Percentiles rank a stretch among this genome's conserved stretches.
phyloP scores from a whole-genome alignment of 352 stramenopile species.

The Globisporangium cylindrosporum region DNA sequence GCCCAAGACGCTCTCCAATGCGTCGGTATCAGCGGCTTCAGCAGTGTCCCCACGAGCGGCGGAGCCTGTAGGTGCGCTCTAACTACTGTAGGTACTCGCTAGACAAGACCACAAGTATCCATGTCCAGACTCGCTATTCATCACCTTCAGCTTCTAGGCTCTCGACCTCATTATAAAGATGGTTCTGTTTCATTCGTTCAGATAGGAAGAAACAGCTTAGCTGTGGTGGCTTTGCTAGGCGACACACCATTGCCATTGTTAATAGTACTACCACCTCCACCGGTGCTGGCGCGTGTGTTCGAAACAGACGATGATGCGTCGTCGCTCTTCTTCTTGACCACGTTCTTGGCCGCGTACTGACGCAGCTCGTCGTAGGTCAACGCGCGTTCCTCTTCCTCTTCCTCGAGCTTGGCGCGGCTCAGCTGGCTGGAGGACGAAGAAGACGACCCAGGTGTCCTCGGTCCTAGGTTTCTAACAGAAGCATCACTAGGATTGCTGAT shows the following conservation, averaged over 20 bases:
- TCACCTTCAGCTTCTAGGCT: not conserved
- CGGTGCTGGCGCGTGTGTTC: not conserved
- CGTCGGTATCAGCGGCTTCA: not conserved
- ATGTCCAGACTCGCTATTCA: not conserved
- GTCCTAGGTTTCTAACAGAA: not conserved
- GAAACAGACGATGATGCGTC: slow-evolving; percentile 2
- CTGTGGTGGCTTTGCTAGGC: slow-evolving; percentile 1
- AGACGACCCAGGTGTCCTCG: not conserved
- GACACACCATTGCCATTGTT: not conserved
- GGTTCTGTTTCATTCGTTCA: not conserved
- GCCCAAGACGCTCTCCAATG: slow-evolving; percentile 12
- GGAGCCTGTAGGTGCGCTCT: slow-evolving; percentile 3
- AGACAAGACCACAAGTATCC: slow-evolving; percentile 1
- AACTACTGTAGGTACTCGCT: not conserved
- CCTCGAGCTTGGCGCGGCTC: slow-evolving; percentile 24
- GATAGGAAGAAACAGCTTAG: not conserved
- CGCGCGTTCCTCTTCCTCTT: slow-evolving; percentile 64
- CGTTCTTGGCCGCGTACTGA: slow-evolving; percentile 54
- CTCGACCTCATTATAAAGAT: not conserved
- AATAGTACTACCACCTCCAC: not conserved
- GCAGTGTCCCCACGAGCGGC: slow-evolving; percentile 4
- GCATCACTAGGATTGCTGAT: not conserved
- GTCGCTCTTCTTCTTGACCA: slow-evolving; percentile 29
- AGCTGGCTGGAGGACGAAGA: not conserved
- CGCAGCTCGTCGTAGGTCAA: slow-evolving; percentile 77